Percentiles rank a stretch among this genome's conserved stretches.
These are phyloP conservation scores for Echinosophora koreensis DNA, from an alignment of 306 rosid genomes.

Conservation along the genomic window DNA sequence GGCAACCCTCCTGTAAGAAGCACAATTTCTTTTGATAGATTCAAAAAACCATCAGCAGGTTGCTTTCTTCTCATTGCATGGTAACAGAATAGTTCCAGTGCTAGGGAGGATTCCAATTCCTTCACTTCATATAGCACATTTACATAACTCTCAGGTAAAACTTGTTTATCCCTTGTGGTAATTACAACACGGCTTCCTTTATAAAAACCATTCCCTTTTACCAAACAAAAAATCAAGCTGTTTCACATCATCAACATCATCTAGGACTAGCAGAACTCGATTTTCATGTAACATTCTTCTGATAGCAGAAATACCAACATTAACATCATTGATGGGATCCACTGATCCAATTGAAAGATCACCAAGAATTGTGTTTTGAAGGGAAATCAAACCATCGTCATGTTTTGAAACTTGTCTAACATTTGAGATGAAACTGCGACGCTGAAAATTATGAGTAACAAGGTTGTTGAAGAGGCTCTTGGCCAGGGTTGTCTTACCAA, in stretches of 20 bases:
- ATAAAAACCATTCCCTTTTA: slow-evolving; percentile 48
- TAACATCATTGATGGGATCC: slow-evolving; percentile 17
- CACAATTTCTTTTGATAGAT: slow-evolving; percentile 53
- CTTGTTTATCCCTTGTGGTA: slow-evolving; percentile 59
- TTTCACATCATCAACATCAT: slow-evolving; percentile 56
- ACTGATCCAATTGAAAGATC: slow-evolving; percentile 36
- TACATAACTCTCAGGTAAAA: slow-evolving; percentile 40
- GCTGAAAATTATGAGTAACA: slow-evolving; percentile 45
- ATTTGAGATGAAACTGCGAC: slow-evolving; percentile 55
- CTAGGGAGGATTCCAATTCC: slow-evolving; percentile 43
- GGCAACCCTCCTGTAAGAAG: slow-evolving; percentile 62
- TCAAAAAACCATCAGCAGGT: slow-evolving; percentile 40
- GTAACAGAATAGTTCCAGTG: slow-evolving; percentile 56
- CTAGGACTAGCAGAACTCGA: slow-evolving; percentile 62
- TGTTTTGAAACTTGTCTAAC: slow-evolving; percentile 49
- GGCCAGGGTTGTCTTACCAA: slow-evolving; percentile 73
- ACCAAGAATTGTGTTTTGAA: slow-evolving; percentile 39
- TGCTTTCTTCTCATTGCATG: slow-evolving; percentile 59
- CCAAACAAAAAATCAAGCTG: slow-evolving; percentile 50
- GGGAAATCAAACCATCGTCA: slow-evolving; percentile 45
- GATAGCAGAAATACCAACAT: slow-evolving; percentile 40
- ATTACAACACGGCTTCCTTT: slow-evolving; percentile 63
- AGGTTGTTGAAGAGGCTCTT: slow-evolving; percentile 59
- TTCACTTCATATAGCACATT: slow-evolving; percentile 51
- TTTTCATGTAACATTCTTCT: slow-evolving; percentile 27